Percentiles rank a stretch among this genome's conserved stretches.
These are phyloP conservation scores for Geotrichum bryndzae DNA, from an alignment of 1,139 yeast species.

Conservation along the genomic window DNA sequence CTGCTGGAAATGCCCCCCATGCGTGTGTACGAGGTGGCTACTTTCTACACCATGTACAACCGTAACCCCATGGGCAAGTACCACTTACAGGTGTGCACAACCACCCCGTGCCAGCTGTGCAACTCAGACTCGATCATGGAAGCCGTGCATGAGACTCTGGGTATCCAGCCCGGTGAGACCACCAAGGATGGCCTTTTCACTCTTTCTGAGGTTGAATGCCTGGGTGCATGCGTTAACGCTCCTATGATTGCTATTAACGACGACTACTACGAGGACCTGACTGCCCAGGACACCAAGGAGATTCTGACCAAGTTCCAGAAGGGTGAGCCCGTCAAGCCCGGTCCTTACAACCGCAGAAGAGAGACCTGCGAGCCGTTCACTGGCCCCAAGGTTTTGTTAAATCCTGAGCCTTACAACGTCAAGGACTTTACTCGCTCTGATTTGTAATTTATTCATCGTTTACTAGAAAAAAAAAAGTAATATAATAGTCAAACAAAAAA, in stretches of 20 bases:
- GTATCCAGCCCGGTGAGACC: slow-evolving; percentile 72
- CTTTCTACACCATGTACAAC: slow-evolving; percentile 89
- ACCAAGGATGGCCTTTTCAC: slow-evolving; percentile 73
- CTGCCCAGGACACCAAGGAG: slow-evolving; percentile 57
- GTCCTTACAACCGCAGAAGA: slow-evolving; percentile 63
- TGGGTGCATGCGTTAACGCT: slow-evolving; percentile 89
- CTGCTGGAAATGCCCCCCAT: slow-evolving; percentile 85
- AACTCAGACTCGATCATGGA: slow-evolving; percentile 74
- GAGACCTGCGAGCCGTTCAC: slow-evolving; percentile 70
- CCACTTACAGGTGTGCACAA: slow-evolving; percentile 81
- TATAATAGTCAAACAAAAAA: neutral
- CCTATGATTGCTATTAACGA: slow-evolving; percentile 86
- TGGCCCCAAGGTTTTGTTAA: slow-evolving; percentile 60
- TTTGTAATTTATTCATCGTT: slow-evolving; percentile 23
- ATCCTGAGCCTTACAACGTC: slow-evolving; percentile 61
- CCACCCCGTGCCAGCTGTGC: slow-evolving; percentile 85
- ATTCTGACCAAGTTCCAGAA: slow-evolving; percentile 58
- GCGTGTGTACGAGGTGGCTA: slow-evolving; percentile 92
- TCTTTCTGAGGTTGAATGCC: slow-evolving; percentile 82
- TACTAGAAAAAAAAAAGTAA: neutral
- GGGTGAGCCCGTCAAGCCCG: slow-evolving; percentile 57
- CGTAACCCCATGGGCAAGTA: slow-evolving; percentile 83
- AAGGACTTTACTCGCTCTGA: slow-evolving; percentile 48
- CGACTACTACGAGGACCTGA: slow-evolving; percentile 77
- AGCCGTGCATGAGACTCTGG: slow-evolving; percentile 57